Evolutionary conservation across 495 filamentous ascomycete genomes (phyloP).

Genomic region (Lasiosphaeria hispida): DNA sequence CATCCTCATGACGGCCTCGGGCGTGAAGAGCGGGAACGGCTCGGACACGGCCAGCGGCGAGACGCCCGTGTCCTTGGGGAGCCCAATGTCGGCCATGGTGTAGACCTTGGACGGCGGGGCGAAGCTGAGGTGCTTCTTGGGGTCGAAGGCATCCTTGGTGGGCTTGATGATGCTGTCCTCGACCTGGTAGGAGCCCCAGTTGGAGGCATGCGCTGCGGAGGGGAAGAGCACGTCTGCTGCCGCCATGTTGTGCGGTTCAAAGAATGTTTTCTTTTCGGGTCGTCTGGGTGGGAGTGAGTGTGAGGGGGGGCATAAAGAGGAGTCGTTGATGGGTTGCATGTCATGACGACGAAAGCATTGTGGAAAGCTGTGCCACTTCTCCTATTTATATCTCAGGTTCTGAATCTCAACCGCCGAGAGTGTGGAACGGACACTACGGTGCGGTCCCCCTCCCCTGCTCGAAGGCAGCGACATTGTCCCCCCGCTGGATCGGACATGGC

Average conservation of each 20-base stretch:
- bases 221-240: constrained; percentile 8
- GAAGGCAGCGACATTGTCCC: too few relatives aligned
- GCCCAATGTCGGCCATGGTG: constrained; percentile 61
- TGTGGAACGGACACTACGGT: too few relatives aligned
- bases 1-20: constrained; percentile 64
- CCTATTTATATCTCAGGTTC: too few relatives aligned
- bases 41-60: constrained; percentile 68
- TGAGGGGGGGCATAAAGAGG: too few relatives aligned
- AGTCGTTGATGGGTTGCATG: too few relatives aligned
- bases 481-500: too few relatives aligned
- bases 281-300: too few relatives aligned
- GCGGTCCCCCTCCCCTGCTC: too few relatives aligned
- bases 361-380: too few relatives aligned
- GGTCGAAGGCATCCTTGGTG: constrained; percentile 19
- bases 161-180: neutral
- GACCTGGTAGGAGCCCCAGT: neutral
- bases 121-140: constrained; percentile 56
- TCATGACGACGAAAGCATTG: too few relatives aligned
- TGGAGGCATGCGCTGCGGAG: neutral
- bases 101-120: constrained; percentile 49
- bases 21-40: constrained; percentile 70
- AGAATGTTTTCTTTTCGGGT: neutral
- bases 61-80: constrained; percentile 54
- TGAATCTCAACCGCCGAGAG: too few relatives aligned
- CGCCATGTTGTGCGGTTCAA: neutral